Evolutionary conservation across 108 stramenopile genomes (phyloP).

Genomic region (Parmales sp.): DNA sequence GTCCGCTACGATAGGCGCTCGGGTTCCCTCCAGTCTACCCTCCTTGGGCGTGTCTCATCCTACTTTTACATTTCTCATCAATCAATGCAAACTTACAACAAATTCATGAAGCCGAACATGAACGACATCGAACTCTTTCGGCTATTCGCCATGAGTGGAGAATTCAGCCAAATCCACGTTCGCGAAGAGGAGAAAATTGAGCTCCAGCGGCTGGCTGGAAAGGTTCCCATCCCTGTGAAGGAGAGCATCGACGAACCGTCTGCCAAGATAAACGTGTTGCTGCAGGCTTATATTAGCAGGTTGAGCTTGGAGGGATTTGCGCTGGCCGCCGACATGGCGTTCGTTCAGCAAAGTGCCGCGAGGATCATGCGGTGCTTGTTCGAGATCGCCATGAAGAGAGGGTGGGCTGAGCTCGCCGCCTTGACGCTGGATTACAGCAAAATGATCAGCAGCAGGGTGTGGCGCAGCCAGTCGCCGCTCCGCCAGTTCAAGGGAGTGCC

Average conservation of each 20-base stretch:
- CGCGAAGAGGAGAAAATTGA: conserved; percentile 97
- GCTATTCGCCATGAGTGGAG: conserved; percentile 87
- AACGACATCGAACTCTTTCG: conserved; percentile 94
- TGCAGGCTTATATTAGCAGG: conserved; percentile 95
- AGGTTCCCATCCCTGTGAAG: conserved; percentile 97
- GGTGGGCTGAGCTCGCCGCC: conserved; percentile 87
- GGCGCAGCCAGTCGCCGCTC: conserved; percentile 91
- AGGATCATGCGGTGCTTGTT: conserved; percentile 93
- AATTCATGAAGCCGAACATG: conserved; percentile 92
- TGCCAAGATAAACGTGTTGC: conserved; percentile 94
- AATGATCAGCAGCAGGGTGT: conserved; percentile 87
- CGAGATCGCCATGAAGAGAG: conserved; percentile 86
- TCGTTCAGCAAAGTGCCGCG: conserved; percentile 94
- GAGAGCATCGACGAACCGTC: conserved; percentile 83
- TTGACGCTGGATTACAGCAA: conserved; percentile 80
- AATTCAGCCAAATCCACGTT: conserved; percentile 91
- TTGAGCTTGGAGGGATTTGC: conserved; percentile 98
- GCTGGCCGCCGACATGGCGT: conserved; percentile 93
- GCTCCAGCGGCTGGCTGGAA: conserved; percentile 78
- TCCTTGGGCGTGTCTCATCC: conserved; percentile 91
- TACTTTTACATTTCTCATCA: conserved; percentile 96
- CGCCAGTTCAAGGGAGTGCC: conserved; percentile 89
- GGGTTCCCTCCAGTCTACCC: conserved; percentile 78
- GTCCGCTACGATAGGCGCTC: conserved; percentile 86
- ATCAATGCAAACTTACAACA: conserved; percentile 88